Evolutionary conservation across 1,284 basidiomycete species (phyloP).

Genomic region (Leccinum insigne): DNA sequence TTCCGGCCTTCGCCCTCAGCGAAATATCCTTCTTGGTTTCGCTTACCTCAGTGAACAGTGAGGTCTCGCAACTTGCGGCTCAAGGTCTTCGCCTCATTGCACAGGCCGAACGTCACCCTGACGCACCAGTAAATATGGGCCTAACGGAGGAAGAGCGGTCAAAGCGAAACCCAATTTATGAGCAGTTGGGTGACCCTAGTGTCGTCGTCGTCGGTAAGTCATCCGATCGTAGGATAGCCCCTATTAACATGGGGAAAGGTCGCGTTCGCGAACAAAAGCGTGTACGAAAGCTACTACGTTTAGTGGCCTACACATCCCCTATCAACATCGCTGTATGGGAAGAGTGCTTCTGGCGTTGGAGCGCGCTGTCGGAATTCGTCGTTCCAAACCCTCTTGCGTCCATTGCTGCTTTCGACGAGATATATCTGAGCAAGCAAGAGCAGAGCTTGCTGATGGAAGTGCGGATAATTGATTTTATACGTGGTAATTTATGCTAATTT

Average conservation of each 20-base stretch:
- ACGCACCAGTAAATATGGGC: constrained; percentile 48
- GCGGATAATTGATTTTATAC: constrained; percentile 6
- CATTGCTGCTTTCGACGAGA: constrained; percentile 35
- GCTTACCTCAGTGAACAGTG: constrained; percentile 65
- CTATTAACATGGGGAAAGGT: constrained; percentile 35
- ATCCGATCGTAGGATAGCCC: not conserved
- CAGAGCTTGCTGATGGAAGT: constrained; percentile 44
- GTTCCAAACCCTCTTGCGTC: constrained; percentile 37
- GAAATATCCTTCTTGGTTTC: constrained; percentile 74
- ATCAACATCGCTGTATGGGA: constrained; percentile 79
- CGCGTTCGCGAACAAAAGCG: constrained; percentile 82
- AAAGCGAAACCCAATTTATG: constrained; percentile 71
- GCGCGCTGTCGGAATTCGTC: constrained; percentile 50
- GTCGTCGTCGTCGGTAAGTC: constrained; percentile 65
- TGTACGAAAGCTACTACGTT: constrained; percentile 68
- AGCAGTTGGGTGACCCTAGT: constrained; percentile 74
- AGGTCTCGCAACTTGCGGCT: constrained; percentile 66
- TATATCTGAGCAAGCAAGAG: constrained; percentile 36
- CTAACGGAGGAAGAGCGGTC: constrained; percentile 60
- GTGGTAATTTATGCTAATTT: constrained; percentile 11
- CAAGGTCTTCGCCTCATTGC: constrained; percentile 67
- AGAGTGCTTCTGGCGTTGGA: constrained; percentile 76
- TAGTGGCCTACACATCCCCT: constrained; percentile 61
- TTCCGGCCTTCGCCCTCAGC: constrained; percentile 61
- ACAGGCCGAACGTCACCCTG: constrained; percentile 60